Base-by-base conservation (phyloP, 805 yeast genomes). In the Metschnikowia matae region DNA sequence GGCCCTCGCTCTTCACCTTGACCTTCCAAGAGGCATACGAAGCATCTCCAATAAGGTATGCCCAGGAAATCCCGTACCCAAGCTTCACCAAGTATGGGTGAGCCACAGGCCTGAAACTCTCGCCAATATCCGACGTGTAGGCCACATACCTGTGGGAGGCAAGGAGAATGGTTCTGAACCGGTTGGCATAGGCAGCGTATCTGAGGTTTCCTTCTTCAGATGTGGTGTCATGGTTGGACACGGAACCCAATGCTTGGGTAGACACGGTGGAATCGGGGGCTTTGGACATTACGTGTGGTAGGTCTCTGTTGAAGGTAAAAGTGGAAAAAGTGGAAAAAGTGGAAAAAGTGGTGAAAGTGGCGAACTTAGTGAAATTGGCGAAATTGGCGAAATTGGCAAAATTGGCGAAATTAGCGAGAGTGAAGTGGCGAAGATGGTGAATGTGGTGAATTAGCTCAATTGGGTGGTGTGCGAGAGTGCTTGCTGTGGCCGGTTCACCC, bases 131-230 rank as follows among this genome's bases (percentile, higher is more conserved):
- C 0, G 91, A 85, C 2, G 95, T 87, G 67, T 88, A 87, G 1
- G 96, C 96, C 23, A 87, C 88, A 61, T 87, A 88, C 59, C 95
- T 70, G 62, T 85, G 92, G 14, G 91, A 80, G 5, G 94, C 89
- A 46, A 75, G 58, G 44, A 86, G 71, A 52, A 87, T 83, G 7
- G 90, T 85, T 63, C 90, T 73, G 43, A 85, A 62, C 60, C 95
- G 70, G 64, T 83, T 83, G 53, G 91, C 90, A 65, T 87, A 87
- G 7, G 92, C 95, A 4, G 92, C 89, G 62, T 87, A 87, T 76
- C 95, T 81, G 43, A 85, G 63, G 46, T 46, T 53, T 7, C 66
- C 62, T 43, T 57, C 58, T 7, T 58, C 61, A 13, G 57, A 58
- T 18, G 58, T 58, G 26, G 54, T 20, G 38, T 53, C 60, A 11